These are phyloP conservation scores for Picochlorum sp. DNA, from an alignment of 139 green algal species.

Conservation along the genomic window DNA sequence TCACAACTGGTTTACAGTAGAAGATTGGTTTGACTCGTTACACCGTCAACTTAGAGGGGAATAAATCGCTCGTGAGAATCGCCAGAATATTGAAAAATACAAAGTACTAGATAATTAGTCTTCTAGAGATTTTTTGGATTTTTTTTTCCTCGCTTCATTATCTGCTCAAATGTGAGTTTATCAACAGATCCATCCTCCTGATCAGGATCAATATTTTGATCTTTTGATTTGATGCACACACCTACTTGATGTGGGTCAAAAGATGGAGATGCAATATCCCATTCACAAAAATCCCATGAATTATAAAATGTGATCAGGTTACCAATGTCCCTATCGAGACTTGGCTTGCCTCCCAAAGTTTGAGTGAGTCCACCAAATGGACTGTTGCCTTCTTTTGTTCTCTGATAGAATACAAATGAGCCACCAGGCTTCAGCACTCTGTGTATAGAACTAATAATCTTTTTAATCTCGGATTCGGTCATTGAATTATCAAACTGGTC, in stretches of 20 bases:
- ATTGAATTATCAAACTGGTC: neutral
- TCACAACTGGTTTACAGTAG: too few relatives aligned
- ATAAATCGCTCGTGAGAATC: too few relatives aligned
- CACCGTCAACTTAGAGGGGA: too few relatives aligned
- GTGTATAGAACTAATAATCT: slow-evolving; percentile 19
- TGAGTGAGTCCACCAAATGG: neutral
- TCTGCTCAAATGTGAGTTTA: slow-evolving; percentile 13
- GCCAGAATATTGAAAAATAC: too few relatives aligned
- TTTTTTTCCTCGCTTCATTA: slow-evolving; percentile 8
- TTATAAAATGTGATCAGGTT: slow-evolving; percentile 4
- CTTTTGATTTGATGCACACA: slow-evolving; percentile 33
- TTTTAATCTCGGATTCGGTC: neutral
- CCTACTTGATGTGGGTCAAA: slow-evolving; percentile 44
- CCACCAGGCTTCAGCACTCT: slow-evolving; percentile 40
- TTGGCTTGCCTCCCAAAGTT: neutral
- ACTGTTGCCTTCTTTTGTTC: neutral
- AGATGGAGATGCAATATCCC: slow-evolving; percentile 27
- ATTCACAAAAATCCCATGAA: slow-evolving; percentile 31
- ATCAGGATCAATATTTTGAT: neutral
- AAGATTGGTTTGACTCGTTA: too few relatives aligned
- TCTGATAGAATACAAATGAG: slow-evolving; percentile 44
- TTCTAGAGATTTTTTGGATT: neutral
- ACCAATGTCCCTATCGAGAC: neutral
- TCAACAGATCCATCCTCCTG: slow-evolving; percentile 11
- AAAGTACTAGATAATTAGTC: neutral